Evolutionary conservation across 2,329 filamentous ascomycete genomes (phyloP).

Genomic region (Conoideocrella luteorostrata): DNA sequence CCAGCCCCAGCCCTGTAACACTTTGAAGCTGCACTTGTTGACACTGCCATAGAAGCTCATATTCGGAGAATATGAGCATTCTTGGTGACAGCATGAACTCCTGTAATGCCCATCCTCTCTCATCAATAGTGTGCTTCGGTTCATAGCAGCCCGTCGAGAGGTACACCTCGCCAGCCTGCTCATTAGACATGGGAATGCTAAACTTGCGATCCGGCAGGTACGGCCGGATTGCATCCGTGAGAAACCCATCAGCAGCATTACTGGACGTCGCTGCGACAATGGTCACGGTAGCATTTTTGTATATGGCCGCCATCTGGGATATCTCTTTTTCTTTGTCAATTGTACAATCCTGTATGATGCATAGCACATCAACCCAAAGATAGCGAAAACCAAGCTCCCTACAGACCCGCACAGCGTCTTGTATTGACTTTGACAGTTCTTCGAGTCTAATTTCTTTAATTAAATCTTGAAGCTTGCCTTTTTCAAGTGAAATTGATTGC

Average conservation of each 20-base stretch:
- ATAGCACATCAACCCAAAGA: slow-evolving; percentile 27
- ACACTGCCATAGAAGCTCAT: slow-evolving; percentile 15
- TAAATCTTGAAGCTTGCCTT: background rate
- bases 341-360: slow-evolving; percentile 22
- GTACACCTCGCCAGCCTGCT: background rate
- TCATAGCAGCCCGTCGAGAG: background rate
- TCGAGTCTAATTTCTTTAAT: background rate
- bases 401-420: slow-evolving; percentile 20
- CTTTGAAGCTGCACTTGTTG: slow-evolving; percentile 7
- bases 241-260: background rate
- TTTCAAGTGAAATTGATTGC: background rate
- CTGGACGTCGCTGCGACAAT: background rate
- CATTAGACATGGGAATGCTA: background rate
- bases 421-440: slow-evolving; percentile 9
- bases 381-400: slow-evolving; percentile 17
- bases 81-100: slow-evolving; percentile 14
- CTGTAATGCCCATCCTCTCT: slow-evolving; percentile 14
- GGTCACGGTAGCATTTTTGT: background rate
- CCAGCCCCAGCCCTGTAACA: background rate
- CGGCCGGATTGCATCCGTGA: background rate
- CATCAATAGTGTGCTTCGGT: slow-evolving; percentile 4
- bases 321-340: background rate
- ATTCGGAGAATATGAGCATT: slow-evolving; percentile 12
- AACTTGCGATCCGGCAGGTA: background rate
- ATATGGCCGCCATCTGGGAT: background rate